Percentiles rank a stretch among this genome's conserved stretches.
These are phyloP conservation scores for Rhizopogon roseolus DNA, from an alignment of 768 basidiomycete genomes.

Conservation along the genomic window DNA sequence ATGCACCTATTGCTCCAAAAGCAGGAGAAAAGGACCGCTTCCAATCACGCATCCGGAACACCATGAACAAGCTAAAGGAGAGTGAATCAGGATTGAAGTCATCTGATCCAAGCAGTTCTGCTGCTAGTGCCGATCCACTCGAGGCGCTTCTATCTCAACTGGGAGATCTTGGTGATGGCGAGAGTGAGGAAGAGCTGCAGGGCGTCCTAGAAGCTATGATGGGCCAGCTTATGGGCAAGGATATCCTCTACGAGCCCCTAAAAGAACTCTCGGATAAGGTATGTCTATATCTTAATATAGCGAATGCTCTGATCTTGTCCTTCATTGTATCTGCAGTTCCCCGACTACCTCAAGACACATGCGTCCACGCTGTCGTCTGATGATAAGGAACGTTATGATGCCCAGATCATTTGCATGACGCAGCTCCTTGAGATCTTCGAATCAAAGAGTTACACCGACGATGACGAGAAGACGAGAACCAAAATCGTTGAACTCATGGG, in stretches of 20 bases:
- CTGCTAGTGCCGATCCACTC: conserved; percentile 31
- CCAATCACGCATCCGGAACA: conserved; percentile 63
- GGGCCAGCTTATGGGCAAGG: conserved; percentile 27
- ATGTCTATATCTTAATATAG: conserved; percentile 9
- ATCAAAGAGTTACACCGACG: conserved; percentile 51
- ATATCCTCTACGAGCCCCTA: conserved; percentile 44
- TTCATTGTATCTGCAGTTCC: conserved; percentile 49
- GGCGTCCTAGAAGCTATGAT: conserved; percentile 70
- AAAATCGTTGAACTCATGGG: conserved; percentile 67
- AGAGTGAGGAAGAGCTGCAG: conserved; percentile 51
- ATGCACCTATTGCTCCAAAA: not conserved
- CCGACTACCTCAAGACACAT: conserved; percentile 62
- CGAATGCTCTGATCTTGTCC: not conserved
- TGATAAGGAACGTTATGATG: conserved; percentile 60
- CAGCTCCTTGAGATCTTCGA: conserved; percentile 67
- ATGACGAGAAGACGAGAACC: conserved; percentile 38
- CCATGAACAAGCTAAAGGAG: conserved; percentile 71
- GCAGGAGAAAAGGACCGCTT: conserved; percentile 39
- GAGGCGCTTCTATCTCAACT: conserved; percentile 51
- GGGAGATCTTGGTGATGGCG: conserved; percentile 33
- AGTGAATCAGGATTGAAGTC: conserved; percentile 44
- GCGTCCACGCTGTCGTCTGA: conserved; percentile 45
- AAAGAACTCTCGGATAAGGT: conserved; percentile 76
- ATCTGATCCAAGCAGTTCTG: conserved; percentile 4
- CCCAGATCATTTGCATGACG: conserved; percentile 53